A percentile compares a stretch with the other conserved stretches of the same genome.
Conservation (phyloP, 805 yeast species). For the Candida morakotiae region DNA sequence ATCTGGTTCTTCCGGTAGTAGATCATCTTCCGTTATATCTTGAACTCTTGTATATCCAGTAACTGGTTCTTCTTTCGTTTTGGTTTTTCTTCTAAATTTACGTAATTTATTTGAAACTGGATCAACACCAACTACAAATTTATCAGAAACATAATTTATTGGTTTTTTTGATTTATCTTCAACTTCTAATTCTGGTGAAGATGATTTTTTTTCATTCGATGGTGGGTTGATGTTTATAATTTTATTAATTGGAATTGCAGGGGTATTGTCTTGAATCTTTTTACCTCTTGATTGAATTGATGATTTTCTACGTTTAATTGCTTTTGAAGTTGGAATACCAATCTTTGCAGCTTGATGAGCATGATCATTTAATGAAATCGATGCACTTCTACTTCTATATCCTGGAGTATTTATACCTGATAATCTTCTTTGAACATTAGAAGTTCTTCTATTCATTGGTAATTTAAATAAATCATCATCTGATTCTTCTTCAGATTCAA, state of each 20-base stretch:
- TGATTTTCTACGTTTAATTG: constrained; percentile 26
- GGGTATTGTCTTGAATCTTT: constrained; percentile 8
- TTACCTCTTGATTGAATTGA: constrained; percentile 13
- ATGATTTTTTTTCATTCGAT: constrained; percentile 2
- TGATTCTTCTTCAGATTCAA: constrained; percentile 6
- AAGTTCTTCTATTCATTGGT: constrained; percentile 22
- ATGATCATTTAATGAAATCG: constrained; percentile 21
- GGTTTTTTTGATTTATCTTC: not conserved
- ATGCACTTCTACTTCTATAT: constrained; percentile 24
- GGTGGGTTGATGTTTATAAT: not conserved
- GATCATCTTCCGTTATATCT: constrained; percentile 6
- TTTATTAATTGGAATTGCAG: constrained; percentile 5
- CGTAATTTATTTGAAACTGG: constrained; percentile 23
- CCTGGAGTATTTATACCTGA: constrained; percentile 29
- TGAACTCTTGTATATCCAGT: constrained; percentile 8
- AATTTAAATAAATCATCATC: constrained; percentile 29
- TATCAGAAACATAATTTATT: constrained; percentile 9
- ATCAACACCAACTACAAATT: constrained; percentile 30
- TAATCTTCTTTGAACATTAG: constrained; percentile 28
- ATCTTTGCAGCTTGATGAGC: constrained; percentile 27
- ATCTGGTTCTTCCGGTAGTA: constrained; percentile 11
- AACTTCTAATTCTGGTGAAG: constrained; percentile 10
- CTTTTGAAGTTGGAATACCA: constrained; percentile 33
- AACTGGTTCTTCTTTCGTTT: constrained; percentile 9
- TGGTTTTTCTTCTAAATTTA: constrained; percentile 20